Percentiles rank a stretch among this genome's conserved stretches.
These are phyloP conservation scores for Remersonia thermophila DNA, from an alignment of 2,329 filamentous ascomycete genomes.

Conservation along the genomic window DNA sequence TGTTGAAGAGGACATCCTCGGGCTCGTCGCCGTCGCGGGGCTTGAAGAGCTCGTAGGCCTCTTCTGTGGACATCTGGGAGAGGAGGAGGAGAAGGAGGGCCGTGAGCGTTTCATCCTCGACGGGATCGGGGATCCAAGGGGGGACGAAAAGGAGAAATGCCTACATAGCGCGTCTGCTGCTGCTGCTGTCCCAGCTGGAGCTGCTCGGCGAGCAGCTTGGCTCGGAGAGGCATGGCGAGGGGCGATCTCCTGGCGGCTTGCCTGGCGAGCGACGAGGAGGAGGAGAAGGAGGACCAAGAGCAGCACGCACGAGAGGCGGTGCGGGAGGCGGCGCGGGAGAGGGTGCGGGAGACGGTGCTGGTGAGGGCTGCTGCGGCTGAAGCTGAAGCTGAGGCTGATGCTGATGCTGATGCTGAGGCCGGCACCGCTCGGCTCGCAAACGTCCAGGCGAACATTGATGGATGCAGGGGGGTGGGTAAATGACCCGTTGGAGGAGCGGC, in stretches of 20 bases:
- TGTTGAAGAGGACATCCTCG: conserved; percentile 88
- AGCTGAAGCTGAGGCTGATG: too few relatives aligned
- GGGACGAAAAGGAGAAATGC: conserved; percentile 13
- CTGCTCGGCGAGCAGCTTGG: conserved; percentile 54
- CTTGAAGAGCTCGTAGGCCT: conserved; percentile 27
- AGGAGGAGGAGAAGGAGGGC: conserved; percentile 13
- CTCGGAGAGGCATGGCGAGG: conserved; percentile 64
- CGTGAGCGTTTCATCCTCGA: neutral
- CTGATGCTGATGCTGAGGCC: conserved; percentile 28
- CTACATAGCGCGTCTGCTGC: conserved; percentile 8
- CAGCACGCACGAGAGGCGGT: conserved; percentile 27
- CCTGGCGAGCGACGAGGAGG: neutral
- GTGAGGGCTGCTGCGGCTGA: too few relatives aligned
- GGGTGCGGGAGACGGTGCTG: too few relatives aligned
- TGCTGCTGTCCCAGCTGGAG: conserved; percentile 19
- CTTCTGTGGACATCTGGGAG: conserved; percentile 26
- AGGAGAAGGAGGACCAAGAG: conserved; percentile 2
- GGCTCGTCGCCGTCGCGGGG: conserved; percentile 58
- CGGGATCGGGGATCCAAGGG: conserved; percentile 20
- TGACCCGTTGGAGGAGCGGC: too few relatives aligned
- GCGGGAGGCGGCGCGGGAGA: neutral
- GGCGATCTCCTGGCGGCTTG: neutral
- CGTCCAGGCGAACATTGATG: conserved; percentile 41
- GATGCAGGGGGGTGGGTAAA: too few relatives aligned
- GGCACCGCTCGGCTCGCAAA: conserved; percentile 41